A percentile compares a stretch with the other conserved stretches of the same genome.
phyloP scores from a whole-genome alignment of 2,329 filamentous ascomycete genomes.

The Colletotrichum trifolii region DNA sequence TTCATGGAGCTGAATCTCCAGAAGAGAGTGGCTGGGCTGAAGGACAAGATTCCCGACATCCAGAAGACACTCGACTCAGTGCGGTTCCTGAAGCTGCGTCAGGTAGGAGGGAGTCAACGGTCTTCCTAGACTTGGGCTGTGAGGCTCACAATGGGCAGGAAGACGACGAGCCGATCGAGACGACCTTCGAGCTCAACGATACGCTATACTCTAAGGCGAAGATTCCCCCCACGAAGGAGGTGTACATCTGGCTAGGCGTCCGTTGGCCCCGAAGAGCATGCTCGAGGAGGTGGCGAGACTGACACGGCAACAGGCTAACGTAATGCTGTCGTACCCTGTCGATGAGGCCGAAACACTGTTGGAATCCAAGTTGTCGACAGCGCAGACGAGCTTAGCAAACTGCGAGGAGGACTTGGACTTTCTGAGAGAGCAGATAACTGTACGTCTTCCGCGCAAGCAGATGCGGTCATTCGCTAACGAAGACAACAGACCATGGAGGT shows the following conservation, averaged over 20 bases:
- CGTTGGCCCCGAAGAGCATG: constrained; percentile 38
- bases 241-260: constrained; percentile 97
- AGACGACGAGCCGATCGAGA: constrained; percentile 79
- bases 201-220: constrained; percentile 91
- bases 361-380: constrained; percentile 79
- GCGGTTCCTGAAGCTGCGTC: constrained; percentile 81
- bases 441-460: constrained; percentile 53
- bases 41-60: constrained; percentile 97
- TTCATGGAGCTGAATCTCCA: constrained; percentile 98
- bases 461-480: constrained; percentile 27
- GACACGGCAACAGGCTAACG: constrained; percentile 75
- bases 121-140: constrained; percentile 12
- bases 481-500: constrained; percentile 88
- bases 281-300: constrained; percentile 34
- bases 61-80: constrained; percentile 95
- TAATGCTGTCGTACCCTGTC: constrained; percentile 96
- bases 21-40: constrained; percentile 81
- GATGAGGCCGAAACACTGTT: constrained; percentile 86
- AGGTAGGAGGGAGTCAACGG: constrained; percentile 59
- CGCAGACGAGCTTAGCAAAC: constrained; percentile 82
- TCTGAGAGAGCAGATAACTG: constrained; percentile 94
- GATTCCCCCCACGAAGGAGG: constrained; percentile 85
- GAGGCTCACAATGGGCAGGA: constrained; percentile 45
- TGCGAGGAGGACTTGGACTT: constrained; percentile 98
- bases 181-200: constrained; percentile 96